These are phyloP conservation scores for Larix sibirica DNA, from an alignment of 83 land plant genomes.

Conservation along the genomic window DNA sequence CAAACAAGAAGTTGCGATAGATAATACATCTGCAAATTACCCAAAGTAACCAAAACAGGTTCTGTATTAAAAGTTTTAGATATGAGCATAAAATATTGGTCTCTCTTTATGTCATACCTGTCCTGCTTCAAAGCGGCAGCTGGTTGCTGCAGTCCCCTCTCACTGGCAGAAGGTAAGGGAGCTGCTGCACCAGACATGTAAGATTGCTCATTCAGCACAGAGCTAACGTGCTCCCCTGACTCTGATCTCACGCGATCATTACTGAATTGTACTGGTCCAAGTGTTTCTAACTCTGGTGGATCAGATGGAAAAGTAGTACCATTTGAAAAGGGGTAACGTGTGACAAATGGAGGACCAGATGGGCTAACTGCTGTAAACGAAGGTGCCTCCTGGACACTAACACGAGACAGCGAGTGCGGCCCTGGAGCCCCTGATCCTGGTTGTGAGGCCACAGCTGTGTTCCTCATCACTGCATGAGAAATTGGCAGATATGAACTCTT, in stretches of 20 bases:
- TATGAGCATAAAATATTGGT: not conserved
- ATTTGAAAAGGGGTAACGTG: not conserved
- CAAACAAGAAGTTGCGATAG: too few relatives aligned
- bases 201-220: constrained; percentile 2
- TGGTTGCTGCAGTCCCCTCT: not conserved
- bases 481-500: not conserved
- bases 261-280: not conserved
- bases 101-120: not conserved
- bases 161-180: not conserved
- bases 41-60: too few relatives aligned
- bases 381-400: not conserved
- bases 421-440: not conserved
- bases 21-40: too few relatives aligned
- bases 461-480: constrained; percentile 2
- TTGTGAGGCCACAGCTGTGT: not conserved
- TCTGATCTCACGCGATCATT: not conserved
- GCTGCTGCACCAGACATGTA: not conserved
- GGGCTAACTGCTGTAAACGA: not conserved
- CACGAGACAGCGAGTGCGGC: not conserved
- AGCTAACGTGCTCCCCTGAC: not conserved
- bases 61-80: not conserved
- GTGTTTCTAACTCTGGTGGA: not conserved
- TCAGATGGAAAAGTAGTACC: not conserved
- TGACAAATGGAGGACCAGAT: not conserved
- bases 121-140: not conserved